Evolutionary conservation across 306 rosid genomes (phyloP).

Genomic region (Adenanthera pavonina): DNA sequence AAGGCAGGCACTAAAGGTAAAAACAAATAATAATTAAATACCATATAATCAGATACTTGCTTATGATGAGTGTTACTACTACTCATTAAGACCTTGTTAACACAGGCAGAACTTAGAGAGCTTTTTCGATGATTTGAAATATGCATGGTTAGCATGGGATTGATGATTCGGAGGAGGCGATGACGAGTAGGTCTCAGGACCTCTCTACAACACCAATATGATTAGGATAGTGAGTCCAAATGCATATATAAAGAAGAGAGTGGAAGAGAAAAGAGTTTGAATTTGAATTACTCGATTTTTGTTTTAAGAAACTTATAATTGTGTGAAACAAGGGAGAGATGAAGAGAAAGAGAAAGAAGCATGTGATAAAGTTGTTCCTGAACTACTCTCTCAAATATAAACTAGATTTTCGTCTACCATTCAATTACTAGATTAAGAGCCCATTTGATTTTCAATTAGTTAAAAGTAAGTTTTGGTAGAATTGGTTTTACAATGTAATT

Average conservation of each 20-base stretch:
- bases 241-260: not conserved
- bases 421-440: too few species aligned
- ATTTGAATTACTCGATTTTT: not conserved
- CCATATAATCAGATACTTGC: slow-evolving; percentile 8
- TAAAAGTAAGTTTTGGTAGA: too few species aligned
- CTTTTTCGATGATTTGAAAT: slow-evolving; percentile 40
- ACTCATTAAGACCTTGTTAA: slow-evolving; percentile 35
- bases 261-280: not conserved
- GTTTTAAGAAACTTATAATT: too few species aligned
- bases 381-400: too few species aligned
- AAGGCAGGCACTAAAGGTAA: not conserved
- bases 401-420: too few species aligned
- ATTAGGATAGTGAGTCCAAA: not conserved
- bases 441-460: too few species aligned
- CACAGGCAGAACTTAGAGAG: slow-evolving; percentile 28
- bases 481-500: too few species aligned
- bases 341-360: slow-evolving; percentile 42
- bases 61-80: not conserved
- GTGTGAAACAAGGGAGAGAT: slow-evolving; percentile 41
- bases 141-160: slow-evolving; percentile 45
- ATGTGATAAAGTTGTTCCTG: too few species aligned
- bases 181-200: slow-evolving; percentile 90
- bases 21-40: not conserved
- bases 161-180: slow-evolving; percentile 69
- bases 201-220: slow-evolving; percentile 58